A percentile compares a stretch with the other conserved stretches of the same genome.
Evolutionary conservation across 257 asterid species (phyloP).

Genomic region (Ilex aquifolium): DNA sequence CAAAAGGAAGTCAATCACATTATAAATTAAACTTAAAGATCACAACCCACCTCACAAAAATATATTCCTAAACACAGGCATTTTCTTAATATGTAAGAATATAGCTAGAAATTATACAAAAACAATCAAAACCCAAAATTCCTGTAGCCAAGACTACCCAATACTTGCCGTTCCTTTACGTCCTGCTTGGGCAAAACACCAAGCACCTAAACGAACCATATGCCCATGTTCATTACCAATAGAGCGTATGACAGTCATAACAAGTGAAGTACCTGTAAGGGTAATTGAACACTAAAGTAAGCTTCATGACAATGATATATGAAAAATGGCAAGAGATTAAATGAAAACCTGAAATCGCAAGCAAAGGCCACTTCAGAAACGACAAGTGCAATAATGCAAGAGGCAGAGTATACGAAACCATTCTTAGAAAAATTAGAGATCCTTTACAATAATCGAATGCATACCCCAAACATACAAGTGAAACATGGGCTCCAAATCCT

Average conservation of each 20-base stretch:
- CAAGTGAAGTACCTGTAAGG: constrained; percentile 78
- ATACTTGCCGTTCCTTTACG: constrained; percentile 87
- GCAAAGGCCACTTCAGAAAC: constrained; percentile 1
- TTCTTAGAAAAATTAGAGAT: background rate
- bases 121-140: no score
- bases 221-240: constrained; percentile 84
- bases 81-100: no score
- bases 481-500: constrained; percentile 97
- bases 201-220: constrained; percentile 64
- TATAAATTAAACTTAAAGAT: no score
- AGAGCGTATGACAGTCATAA: constrained; percentile 84
- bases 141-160: background rate
- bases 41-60: no score
- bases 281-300: constrained; percentile 12
- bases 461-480: constrained; percentile 98
- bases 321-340: background rate
- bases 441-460: constrained; percentile 1
- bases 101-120: no score
- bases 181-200: constrained; percentile 93
- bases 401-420: constrained; percentile 2
- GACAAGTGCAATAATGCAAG: background rate
- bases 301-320: background rate
- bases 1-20: background rate
- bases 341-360: constrained; percentile 4
- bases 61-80: no score